Conservation (phyloP, 148 eudicot genomes). For the Fagopyrum tataricum region DNA sequence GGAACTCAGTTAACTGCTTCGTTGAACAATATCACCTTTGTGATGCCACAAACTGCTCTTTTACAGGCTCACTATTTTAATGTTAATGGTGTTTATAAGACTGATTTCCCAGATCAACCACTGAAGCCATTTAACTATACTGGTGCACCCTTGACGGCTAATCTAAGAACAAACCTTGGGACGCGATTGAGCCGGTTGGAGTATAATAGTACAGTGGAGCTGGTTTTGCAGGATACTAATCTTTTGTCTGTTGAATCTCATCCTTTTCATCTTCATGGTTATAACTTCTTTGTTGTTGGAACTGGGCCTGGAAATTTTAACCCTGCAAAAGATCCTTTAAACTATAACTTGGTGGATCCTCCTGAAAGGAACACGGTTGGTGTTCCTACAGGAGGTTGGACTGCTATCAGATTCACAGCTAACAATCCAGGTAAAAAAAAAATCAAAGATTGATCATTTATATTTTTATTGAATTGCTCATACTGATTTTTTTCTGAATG, state of each 20-base stretch:
- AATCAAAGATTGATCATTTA: neutral
- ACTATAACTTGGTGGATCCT: slow-evolving; percentile 10
- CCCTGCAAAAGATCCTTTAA: neutral
- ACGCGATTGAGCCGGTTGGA: neutral
- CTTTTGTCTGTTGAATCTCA: neutral
- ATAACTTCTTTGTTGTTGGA: slow-evolving; percentile 10
- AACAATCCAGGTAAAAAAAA: slow-evolving; percentile 11
- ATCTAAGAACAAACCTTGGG: neutral
- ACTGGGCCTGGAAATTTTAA: slow-evolving; percentile 3
- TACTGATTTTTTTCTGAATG: neutral
- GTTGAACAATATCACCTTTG: slow-evolving; percentile 8
- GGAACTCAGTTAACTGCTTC: slow-evolving; percentile 8
- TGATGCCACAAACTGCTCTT: neutral
- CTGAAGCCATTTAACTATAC: neutral
- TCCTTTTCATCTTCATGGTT: slow-evolving; percentile 32
- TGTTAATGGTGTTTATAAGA: neutral
- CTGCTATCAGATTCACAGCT: slow-evolving; percentile 8
- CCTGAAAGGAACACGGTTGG: neutral
- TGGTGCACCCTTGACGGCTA: neutral
- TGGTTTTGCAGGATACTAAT: slow-evolving; percentile 9
- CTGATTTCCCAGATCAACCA: slow-evolving; percentile 7
- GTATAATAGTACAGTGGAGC: slow-evolving; percentile 8
- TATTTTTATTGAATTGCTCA: neutral
- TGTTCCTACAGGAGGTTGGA: slow-evolving; percentile 8
- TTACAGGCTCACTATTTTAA: neutral